These are phyloP conservation scores for Stephania cephalantha DNA, from an alignment of 164 flowering plant species.

Conservation along the genomic window DNA sequence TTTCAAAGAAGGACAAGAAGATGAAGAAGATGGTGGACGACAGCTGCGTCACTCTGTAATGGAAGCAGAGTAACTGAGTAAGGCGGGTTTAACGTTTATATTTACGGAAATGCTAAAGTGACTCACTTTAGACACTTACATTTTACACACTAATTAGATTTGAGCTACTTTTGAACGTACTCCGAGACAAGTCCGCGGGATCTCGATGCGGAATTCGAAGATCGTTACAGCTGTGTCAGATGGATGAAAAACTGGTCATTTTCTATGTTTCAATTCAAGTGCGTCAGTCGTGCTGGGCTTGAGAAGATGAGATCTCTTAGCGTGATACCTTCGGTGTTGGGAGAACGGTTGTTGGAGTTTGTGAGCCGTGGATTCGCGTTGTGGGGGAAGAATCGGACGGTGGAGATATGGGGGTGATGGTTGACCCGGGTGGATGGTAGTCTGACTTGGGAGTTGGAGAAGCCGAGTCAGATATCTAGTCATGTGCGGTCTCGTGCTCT, in stretches of 20 bases:
- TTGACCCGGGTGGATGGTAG: neutral
- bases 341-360: neutral
- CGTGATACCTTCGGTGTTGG: neutral
- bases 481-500: neutral
- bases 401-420: neutral
- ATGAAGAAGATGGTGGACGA: neutral
- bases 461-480: neutral
- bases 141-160: too few species aligned
- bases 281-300: neutral
- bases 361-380: neutral
- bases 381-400: neutral
- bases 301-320: neutral
- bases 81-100: neutral
- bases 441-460: neutral
- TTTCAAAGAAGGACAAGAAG: conserved; percentile 33
- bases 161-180: too few species aligned
- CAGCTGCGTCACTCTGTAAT: too few species aligned
- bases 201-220: too few species aligned
- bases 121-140: too few species aligned
- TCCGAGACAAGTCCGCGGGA: too few species aligned
- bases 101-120: neutral
- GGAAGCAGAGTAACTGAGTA: neutral
- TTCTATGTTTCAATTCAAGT: neutral
- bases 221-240: too few species aligned
- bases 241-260: too few species aligned